A percentile compares a stretch with the other conserved stretches of the same genome.
Conservation (phyloP, 306 rosid species). For the Sechiopsis laciniata region DNA sequence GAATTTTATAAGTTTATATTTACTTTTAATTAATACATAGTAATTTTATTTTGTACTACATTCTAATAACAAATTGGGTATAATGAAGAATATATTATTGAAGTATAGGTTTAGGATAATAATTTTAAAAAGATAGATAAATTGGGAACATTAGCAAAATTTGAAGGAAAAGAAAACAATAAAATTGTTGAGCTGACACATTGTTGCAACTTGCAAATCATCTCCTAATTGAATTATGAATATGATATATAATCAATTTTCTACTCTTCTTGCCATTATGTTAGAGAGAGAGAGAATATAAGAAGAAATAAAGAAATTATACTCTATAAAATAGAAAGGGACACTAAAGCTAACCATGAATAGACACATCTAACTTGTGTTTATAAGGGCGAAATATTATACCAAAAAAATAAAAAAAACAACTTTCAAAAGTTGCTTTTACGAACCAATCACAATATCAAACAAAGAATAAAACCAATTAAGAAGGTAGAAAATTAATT, state of each 20-base stretch:
- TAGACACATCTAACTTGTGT: neutral
- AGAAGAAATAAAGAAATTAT: neutral
- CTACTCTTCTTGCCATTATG: neutral
- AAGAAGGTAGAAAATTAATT: too few relatives aligned
- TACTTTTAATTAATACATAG: neutral
- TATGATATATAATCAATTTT: neutral
- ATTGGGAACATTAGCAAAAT: neutral
- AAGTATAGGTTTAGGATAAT: neutral
- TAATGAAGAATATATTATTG: neutral
- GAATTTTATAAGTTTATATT: neutral
- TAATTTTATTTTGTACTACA: neutral
- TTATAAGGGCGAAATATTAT: neutral
- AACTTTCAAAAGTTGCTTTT: too few relatives aligned
- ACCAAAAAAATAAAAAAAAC: too few relatives aligned
- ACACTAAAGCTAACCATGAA: too few relatives aligned
- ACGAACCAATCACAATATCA: neutral
- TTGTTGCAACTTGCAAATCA: neutral
- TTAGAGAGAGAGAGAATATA: neutral
- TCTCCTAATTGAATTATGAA: neutral
- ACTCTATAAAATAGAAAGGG: neutral
- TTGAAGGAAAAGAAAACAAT: neutral
- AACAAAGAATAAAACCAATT: neutral
- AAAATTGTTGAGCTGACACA: neutral
- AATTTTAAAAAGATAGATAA: too few relatives aligned
- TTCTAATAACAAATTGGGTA: neutral